Conservation (phyloP, 176 grass and related monocot species). For the Melocanna baccifera region DNA sequence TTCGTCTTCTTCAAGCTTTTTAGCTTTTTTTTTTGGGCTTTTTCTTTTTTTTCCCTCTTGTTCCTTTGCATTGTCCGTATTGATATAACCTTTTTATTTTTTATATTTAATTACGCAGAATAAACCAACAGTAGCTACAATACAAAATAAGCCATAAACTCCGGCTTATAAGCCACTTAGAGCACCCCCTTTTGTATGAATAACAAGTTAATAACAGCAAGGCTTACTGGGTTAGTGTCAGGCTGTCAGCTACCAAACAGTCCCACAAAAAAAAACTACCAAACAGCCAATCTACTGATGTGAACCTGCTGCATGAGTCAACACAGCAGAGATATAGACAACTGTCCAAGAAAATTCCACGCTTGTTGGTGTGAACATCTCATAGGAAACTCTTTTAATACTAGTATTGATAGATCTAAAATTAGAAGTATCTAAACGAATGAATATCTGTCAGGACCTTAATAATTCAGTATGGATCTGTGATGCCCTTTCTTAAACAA, state of each 20-base stretch:
- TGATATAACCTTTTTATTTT: too few relatives aligned
- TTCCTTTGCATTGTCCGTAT: too few relatives aligned
- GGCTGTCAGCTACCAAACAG: background rate
- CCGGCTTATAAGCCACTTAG: too few relatives aligned
- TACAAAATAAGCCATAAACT: too few relatives aligned
- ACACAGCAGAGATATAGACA: background rate
- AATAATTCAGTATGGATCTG: background rate
- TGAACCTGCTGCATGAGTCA: background rate
- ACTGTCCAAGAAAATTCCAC: background rate
- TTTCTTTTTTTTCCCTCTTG: too few relatives aligned
- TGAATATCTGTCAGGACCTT: background rate
- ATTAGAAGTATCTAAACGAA: constrained; percentile 6
- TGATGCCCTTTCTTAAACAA: background rate
- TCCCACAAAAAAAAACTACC: background rate
- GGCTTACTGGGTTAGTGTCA: background rate
- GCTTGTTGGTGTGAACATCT: background rate
- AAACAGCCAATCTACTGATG: background rate
- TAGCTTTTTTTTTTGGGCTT: too few relatives aligned
- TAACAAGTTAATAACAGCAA: too few relatives aligned
- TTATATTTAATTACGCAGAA: too few relatives aligned
- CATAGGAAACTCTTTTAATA: background rate
- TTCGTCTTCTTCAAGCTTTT: too few relatives aligned
- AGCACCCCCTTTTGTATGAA: too few relatives aligned
- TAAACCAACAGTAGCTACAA: too few relatives aligned
- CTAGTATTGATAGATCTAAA: background rate